Evolutionary conservation across 768 basidiomycete genomes (phyloP).

Genomic region (Tulasnella calospora): DNA sequence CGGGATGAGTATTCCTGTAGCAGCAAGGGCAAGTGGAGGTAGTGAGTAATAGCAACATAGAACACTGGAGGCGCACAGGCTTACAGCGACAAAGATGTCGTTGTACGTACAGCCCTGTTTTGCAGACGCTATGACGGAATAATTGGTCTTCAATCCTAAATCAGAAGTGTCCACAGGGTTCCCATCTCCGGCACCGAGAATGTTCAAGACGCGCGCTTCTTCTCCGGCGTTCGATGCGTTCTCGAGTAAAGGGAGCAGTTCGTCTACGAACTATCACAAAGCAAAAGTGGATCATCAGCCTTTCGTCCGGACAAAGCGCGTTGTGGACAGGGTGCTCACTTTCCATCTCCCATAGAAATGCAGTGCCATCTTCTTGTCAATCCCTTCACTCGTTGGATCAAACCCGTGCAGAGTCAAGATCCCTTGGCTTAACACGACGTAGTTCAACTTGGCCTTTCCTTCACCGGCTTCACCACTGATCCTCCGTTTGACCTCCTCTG

Average conservation of each 20-base stretch:
- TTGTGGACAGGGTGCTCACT: background rate
- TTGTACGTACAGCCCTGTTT: conserved; percentile 16
- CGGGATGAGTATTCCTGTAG: conserved; percentile 24
- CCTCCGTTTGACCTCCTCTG: background rate
- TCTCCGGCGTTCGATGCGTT: conserved; percentile 26
- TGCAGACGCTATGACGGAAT: background rate
- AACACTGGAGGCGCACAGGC: background rate
- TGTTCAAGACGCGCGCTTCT: conserved; percentile 26
- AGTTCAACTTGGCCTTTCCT: conserved; percentile 15
- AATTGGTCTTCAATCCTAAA: conserved; percentile 27
- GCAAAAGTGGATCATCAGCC: background rate
- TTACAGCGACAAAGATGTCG: conserved; percentile 23
- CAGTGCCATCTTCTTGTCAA: conserved; percentile 27
- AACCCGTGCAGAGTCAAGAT: conserved; percentile 25
- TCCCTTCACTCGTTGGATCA: conserved; percentile 26
- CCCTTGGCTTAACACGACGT: conserved; percentile 25
- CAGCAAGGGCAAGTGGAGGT: background rate
- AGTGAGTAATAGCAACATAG: background rate
- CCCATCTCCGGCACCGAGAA: conserved; percentile 14
- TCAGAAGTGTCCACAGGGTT: background rate
- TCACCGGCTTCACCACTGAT: background rate
- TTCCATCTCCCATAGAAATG: conserved; percentile 29
- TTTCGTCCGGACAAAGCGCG: background rate
- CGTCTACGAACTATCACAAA: conserved; percentile 19
- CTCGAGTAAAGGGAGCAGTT: conserved; percentile 25